A percentile compares a stretch with the other conserved stretches of the same genome.
These are phyloP conservation scores for Kwoniella europaea DNA, from an alignment of 768 basidiomycete genomes.

Conservation along the genomic window DNA sequence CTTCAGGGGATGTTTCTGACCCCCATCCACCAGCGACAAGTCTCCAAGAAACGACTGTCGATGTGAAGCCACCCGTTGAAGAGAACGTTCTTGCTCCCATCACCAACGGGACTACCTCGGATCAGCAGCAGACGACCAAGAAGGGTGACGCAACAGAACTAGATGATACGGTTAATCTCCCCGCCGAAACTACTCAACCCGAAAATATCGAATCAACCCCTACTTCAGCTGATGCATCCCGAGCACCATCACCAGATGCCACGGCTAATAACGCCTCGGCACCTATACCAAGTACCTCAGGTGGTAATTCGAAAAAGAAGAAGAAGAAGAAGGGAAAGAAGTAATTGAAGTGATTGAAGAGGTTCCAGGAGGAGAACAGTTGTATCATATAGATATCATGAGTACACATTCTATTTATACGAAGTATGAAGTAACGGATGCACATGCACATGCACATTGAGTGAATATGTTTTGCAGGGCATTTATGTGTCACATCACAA, in stretches of 20 bases:
- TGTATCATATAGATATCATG: neutral
- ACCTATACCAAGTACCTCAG: conserved; percentile 5
- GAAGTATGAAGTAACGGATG: neutral
- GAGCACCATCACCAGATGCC: conserved; percentile 18
- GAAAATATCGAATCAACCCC: neutral
- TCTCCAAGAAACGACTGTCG: neutral
- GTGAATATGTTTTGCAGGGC: too few relatives aligned
- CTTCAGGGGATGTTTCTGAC: neutral
- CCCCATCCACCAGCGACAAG: neutral
- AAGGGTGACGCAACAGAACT: neutral
- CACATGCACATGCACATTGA: neutral
- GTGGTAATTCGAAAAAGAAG: conserved; percentile 34
- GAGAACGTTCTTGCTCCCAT: neutral
- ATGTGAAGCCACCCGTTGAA: neutral
- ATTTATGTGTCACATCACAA: too few relatives aligned
- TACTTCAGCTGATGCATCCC: conserved; percentile 15
- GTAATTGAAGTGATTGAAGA: neutral
- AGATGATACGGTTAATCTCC: neutral
- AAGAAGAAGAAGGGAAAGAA: conserved; percentile 35
- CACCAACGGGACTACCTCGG: neutral
- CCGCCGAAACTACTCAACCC: neutral
- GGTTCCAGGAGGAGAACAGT: neutral
- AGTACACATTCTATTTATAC: neutral
- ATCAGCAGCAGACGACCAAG: neutral
- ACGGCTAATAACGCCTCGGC: neutral